Evolutionary conservation across 306 rosid genomes (phyloP), one percentile per base, ranked within the genome.

Genomic region (Albizia julibrissin): DNA sequence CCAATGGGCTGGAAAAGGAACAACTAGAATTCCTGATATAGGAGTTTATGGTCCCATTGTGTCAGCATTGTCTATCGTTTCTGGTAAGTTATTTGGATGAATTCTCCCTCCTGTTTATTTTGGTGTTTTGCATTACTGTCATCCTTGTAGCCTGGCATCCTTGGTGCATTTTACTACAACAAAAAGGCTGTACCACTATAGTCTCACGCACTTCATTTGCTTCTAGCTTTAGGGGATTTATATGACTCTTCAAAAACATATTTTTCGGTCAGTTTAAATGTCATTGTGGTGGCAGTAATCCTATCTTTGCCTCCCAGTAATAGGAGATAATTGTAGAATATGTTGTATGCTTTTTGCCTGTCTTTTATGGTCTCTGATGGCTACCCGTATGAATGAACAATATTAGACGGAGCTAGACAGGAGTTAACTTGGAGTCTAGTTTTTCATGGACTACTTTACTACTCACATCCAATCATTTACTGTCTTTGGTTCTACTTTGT

Each of bases 41-140:
- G 94, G 94, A 89, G 83, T 80, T 64, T 92, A 90, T 78, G 97
- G 97, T 67, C 97, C 92, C 65, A 90, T 92, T 40, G 64, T 92
- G 77, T 90, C 97, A 34, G 97, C 97, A 76, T 40, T 92, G 76
- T 87, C 97, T 56, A 87, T 92, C 52, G 81, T 83, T 73, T 89
- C 97, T 83, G 88, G 97, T 90, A 59, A 86, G 90, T 79, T 22
- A 26, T 46, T 72, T 46, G 22, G 40, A 46, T 3, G 0, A 15
- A 44, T 44, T 26, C 56, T 69, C 59, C 26, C 69, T 75, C 21
- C 12, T 69, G 74, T 52, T 40, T 42, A 12, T 11, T 69, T 42
- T 7, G 29, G 3, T 67, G 43, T 33, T 70, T 49, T 1, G 5
- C 46, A 39, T 74, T 72, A 47, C 15, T 33, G 43, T 66, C 66